Conservation (phyloP, 2,329 filamentous ascomycete species). For the Aspergillus neoniger region DNA sequence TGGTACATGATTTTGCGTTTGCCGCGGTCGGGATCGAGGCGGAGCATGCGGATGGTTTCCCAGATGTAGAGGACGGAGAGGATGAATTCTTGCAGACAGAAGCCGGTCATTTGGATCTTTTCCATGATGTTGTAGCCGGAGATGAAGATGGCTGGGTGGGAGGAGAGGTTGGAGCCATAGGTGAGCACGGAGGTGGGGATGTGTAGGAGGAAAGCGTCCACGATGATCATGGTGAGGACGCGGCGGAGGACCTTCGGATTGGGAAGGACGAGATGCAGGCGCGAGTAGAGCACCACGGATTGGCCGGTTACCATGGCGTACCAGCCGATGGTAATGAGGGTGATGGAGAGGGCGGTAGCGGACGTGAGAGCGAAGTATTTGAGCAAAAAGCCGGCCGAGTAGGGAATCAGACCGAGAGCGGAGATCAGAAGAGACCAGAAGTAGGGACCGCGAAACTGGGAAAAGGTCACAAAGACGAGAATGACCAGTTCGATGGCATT, state of each 20-base stretch:
- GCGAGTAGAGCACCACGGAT: constrained; percentile 52
- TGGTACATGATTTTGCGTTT: constrained; percentile 52
- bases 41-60: constrained; percentile 56
- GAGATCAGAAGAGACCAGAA: constrained; percentile 54
- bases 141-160: constrained; percentile 26
- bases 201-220: constrained; percentile 48
- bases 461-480: constrained; percentile 53
- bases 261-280: constrained; percentile 50
- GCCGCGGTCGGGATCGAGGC: constrained; percentile 44
- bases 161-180: constrained; percentile 45
- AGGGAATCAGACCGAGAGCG: constrained; percentile 47
- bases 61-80: constrained; percentile 57
- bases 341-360: constrained; percentile 43
- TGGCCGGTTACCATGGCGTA: constrained; percentile 53
- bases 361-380: constrained; percentile 47
- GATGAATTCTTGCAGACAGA: constrained; percentile 58
- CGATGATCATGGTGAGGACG: constrained; percentile 50
- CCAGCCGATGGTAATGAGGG: constrained; percentile 50
- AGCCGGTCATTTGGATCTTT: constrained; percentile 58
- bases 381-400: constrained; percentile 51
- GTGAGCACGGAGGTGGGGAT: constrained; percentile 50
- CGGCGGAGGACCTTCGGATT: constrained; percentile 42
- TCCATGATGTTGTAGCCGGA: constrained; percentile 52
- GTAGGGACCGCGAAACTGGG: constrained; percentile 49
- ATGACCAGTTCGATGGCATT: constrained; percentile 53